Base-by-base conservation (phyloP, 371 early-diverging fungal genomes). In the Mucor ambiguus region DNA sequence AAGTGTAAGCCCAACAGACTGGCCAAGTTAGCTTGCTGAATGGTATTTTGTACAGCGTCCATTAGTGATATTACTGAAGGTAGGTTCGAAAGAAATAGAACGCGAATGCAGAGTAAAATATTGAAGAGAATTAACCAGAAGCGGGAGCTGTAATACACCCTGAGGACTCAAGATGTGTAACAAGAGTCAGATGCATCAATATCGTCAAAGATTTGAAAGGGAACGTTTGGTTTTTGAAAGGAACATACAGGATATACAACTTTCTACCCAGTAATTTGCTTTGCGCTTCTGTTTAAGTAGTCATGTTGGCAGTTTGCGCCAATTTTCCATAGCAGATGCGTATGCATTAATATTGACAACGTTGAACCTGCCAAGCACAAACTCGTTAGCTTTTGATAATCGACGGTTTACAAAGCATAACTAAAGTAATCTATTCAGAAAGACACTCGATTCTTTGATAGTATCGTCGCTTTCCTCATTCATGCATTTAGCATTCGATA, bases 21-120 rank as follows among this genome's bases (percentile, higher is more conserved):
- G 14, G 83, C 80, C n/a, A 82, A 64, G 38, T 77, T 78, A 24
- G 77, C 73, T 63, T 82, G 80, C 59, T 82, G 83, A 41, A 78
- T 57, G 28, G 76, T 48, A 16, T 69, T 68, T 55, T 76, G 80
- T 43, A 77, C 33, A 52, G 71, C 64, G 28, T 82, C 79, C 83
- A 82, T 82, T 49, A 54, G 1, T 52, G 66, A 49, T 24, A 22
- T 49, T 12, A 11, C n/a, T 49, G 12, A 44, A 12, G 11, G 49
- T 12, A 14, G 24, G 12, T 49, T 37, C 16, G 14, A 49, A 49
- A 49, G 26, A 48, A 48, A 48, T 24, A 26, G 7, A 24, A 49
- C 49, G 49, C 49, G 49, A 49, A 24, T 49, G 12, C 3, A 24
- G 24, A 9, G 10, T 12, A 49, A 49, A 49, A 9, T 9, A 46